These are phyloP conservation scores for Gaillardinia entomophila DNA, from an alignment of 805 yeast species.

Conservation along the genomic window DNA sequence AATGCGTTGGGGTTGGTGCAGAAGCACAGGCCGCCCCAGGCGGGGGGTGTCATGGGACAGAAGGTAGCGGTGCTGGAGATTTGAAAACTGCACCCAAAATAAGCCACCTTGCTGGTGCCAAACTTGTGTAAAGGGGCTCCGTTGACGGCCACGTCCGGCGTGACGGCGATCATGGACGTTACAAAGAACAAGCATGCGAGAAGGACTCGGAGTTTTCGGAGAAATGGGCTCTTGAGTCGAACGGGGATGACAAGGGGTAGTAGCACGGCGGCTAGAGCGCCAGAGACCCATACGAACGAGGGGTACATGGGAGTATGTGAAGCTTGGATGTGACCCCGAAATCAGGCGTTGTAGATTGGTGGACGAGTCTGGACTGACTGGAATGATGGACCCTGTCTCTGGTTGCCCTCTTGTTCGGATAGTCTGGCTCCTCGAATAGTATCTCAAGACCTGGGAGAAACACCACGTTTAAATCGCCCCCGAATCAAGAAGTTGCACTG, in stretches of 20 bases:
- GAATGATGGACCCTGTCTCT: too few relatives aligned
- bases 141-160: slow-evolving; percentile 18
- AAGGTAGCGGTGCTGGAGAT: slow-evolving; percentile 12
- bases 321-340: too few relatives aligned
- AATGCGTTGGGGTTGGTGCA: slow-evolving; percentile 27
- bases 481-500: too few relatives aligned
- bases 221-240: slow-evolving; percentile 1
- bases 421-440: too few relatives aligned
- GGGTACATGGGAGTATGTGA: slow-evolving; percentile 17
- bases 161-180: slow-evolving; percentile 8
- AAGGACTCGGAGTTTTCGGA: neutral
- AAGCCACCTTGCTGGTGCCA: slow-evolving; percentile 24
- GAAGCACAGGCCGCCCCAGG: slow-evolving; percentile 13
- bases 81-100: slow-evolving; percentile 23
- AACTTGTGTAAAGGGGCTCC: slow-evolving; percentile 29
- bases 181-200: slow-evolving; percentile 5
- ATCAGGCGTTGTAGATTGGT: too few relatives aligned
- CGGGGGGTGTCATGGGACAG: too few relatives aligned
- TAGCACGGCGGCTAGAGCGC: slow-evolving; percentile 7
- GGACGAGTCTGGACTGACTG: too few relatives aligned
- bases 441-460: too few relatives aligned
- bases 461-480: too few relatives aligned
- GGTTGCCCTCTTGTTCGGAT: too few relatives aligned
- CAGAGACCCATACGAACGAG: slow-evolving; percentile 9
- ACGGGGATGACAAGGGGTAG: slow-evolving; percentile 10